Base-by-base conservation (phyloP, 768 basidiomycete genomes). In the Leccinum obscurum region DNA sequence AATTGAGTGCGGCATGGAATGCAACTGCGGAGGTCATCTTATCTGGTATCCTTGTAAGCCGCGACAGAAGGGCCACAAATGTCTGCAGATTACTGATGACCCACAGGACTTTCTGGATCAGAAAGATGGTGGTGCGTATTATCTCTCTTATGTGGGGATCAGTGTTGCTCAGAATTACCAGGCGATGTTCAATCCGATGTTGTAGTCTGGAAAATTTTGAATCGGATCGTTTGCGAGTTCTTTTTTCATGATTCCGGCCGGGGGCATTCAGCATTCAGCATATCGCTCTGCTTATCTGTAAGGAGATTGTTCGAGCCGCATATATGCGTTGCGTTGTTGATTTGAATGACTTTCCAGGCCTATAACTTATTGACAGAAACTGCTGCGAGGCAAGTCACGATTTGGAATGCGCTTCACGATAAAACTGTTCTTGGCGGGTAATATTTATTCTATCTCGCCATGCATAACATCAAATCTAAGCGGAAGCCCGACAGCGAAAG, bases 281-380 rank as follows among this genome's bases (percentile, higher is more conserved):
- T 66, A 32, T 62, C 52, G 14, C 66, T 75, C 44, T 67, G 60
- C 37, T 62, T 69, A 59, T 65, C 68, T 9, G 73, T 75, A 24
- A 59, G 68, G 52, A 26, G 13, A 37, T 46, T 58, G n/a, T 57
- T 28, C 64, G 15, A 52, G 49, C 24, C 30, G 67, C 57, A 68
- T 74, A 65, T 71, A 78, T 76, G 72, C 72, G 64, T 51, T 51
- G 17, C 11, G 15, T 60, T 52, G 26, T 41, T 48, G 55, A 60
- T 59, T 61, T 54, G 65, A 70, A 60, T 26, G 60, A 58, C n/a
- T 56, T 17, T 61, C 55, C 52, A 88, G 87, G 80, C 81, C 11
- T 87, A 82, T 70, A 79, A 77, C 60, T 68, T 84, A 3, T 73
- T 89, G 10, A 79, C 76, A 13, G 86, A 85, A 56, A 77, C 77